These are phyloP conservation scores for Wallemia hederae DNA, from an alignment of 1,284 basidiomycete genomes.

Conservation along the genomic window DNA sequence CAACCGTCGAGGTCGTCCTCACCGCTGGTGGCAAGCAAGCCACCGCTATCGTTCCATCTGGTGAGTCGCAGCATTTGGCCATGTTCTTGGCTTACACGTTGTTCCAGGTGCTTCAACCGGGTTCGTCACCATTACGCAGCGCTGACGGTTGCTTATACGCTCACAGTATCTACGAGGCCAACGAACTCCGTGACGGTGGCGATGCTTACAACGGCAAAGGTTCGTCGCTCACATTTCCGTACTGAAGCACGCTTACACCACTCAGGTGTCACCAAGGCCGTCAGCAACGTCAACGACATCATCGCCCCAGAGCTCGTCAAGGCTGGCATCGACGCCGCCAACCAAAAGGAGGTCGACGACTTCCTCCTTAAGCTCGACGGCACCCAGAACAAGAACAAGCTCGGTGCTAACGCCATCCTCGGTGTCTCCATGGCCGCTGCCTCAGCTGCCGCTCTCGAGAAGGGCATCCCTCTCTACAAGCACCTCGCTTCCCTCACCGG, in stretches of 20 bases:
- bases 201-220: slow-evolving; percentile 92
- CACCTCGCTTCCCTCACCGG: slow-evolving; percentile 88
- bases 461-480: slow-evolving; percentile 81
- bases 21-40: slow-evolving; percentile 50
- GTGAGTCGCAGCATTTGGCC: slow-evolving; percentile 39
- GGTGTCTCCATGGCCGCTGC: slow-evolving; percentile 91
- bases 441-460: slow-evolving; percentile 76
- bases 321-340: slow-evolving; percentile 53
- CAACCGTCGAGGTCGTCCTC: slow-evolving; percentile 84
- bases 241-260: neutral
- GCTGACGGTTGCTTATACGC: too few species aligned
- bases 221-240: slow-evolving; percentile 14
- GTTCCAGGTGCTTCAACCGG: too few species aligned
- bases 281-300: slow-evolving; percentile 72
- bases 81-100: too few species aligned
- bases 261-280: slow-evolving; percentile 69
- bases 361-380: slow-evolving; percentile 97
- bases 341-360: slow-evolving; percentile 91
- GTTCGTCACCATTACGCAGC: too few species aligned
- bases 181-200: slow-evolving; percentile 92
- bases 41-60: slow-evolving; percentile 86
- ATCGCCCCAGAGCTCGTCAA: slow-evolving; percentile 77
- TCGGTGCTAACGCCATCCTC: slow-evolving; percentile 97
- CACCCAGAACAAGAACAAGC: slow-evolving; percentile 94
- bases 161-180: slow-evolving; percentile 75